A percentile compares a stretch with the other conserved stretches of the same genome.
These are phyloP conservation scores for Clonostachys byssicola DNA, from an alignment of 2,329 filamentous ascomycete species.

Conservation along the genomic window DNA sequence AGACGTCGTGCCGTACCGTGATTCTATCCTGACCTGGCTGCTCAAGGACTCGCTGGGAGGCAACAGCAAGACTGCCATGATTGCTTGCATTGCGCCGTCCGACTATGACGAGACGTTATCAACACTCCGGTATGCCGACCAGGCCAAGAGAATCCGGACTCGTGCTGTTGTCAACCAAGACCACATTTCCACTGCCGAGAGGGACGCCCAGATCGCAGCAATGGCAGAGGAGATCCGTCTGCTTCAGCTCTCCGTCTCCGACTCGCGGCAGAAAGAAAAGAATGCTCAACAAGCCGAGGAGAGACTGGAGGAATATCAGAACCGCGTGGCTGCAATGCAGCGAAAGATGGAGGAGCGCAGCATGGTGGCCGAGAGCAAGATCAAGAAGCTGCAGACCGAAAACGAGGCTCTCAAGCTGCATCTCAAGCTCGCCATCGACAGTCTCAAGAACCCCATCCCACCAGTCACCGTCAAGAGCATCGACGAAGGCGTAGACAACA, in stretches of 20 bases:
- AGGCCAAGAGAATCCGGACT: constrained; percentile 95
- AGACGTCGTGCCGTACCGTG: constrained; percentile 82
- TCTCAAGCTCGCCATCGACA: constrained; percentile 79
- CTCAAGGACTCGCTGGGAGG: constrained; percentile 94
- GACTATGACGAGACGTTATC: constrained; percentile 98
- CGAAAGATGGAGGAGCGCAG: constrained; percentile 92
- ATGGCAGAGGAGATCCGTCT: constrained; percentile 94
- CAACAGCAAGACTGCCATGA: constrained; percentile 99
- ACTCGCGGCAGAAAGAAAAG: constrained; percentile 65
- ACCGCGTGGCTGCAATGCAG: constrained; percentile 84
- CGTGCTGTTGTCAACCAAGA: constrained; percentile 95
- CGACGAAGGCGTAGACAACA: constrained; percentile 18
- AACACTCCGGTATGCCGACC: constrained; percentile 93
- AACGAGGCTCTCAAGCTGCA: constrained; percentile 88
- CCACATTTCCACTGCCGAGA: constrained; percentile 84
- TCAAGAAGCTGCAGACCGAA: constrained; percentile 81
- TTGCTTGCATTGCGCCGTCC: constrained; percentile 90
- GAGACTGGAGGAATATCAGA: constrained; percentile 90
- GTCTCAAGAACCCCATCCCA: constrained; percentile 88
- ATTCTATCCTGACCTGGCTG: constrained; percentile 80
- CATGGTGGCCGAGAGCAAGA: constrained; percentile 89
- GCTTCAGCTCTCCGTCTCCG: constrained; percentile 72
- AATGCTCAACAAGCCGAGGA: constrained; percentile 76
- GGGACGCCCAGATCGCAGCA: constrained; percentile 87
- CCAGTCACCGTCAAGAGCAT: constrained; percentile 33